phyloP scores from a whole-genome alignment of 2,329 filamentous ascomycete species.

The Exophiala aquamarina region DNA sequence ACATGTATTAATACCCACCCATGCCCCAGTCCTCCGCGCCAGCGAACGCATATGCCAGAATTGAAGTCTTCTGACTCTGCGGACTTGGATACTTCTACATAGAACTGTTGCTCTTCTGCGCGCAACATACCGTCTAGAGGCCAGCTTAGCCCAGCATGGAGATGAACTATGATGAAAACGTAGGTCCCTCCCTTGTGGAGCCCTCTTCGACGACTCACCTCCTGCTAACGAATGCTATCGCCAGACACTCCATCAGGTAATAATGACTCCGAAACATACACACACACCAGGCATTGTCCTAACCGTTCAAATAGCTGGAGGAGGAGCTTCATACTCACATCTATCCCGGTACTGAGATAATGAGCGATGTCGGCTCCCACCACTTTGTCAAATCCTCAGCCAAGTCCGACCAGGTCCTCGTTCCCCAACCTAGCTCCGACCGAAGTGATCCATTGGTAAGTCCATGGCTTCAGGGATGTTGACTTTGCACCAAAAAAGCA shows the following conservation, averaged over 20 bases:
- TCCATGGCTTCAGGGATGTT: not conserved
- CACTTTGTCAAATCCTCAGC: slow-evolving; percentile 61
- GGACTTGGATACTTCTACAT: too few species aligned
- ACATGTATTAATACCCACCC: too few species aligned
- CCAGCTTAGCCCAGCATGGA: slow-evolving; percentile 40
- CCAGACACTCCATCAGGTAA: slow-evolving; percentile 23
- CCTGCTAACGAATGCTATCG: slow-evolving; percentile 3
- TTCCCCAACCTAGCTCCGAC: slow-evolving; percentile 51
- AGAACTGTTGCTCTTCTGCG: too few species aligned
- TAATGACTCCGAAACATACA: not conserved
- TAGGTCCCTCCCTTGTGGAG: too few species aligned
- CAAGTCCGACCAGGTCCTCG: slow-evolving; percentile 38
- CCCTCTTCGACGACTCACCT: too few species aligned
- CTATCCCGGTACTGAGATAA: slow-evolving; percentile 59
- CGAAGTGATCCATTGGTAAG: slow-evolving; percentile 46
- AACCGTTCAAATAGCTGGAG: slow-evolving; percentile 19
- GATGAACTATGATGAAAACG: slow-evolving; percentile 48
- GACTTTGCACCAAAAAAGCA: too few species aligned
- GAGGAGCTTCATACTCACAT: slow-evolving; percentile 51
- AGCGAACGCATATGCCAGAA: too few species aligned
- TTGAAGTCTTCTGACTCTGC: too few species aligned
- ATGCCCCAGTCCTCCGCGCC: too few species aligned
- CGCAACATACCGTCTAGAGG: too few species aligned
- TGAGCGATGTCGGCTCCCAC: slow-evolving; percentile 61
- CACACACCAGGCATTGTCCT: not conserved